Conservation (phyloP, 257 asterid species). For the Penstemon newberryi region DNA sequence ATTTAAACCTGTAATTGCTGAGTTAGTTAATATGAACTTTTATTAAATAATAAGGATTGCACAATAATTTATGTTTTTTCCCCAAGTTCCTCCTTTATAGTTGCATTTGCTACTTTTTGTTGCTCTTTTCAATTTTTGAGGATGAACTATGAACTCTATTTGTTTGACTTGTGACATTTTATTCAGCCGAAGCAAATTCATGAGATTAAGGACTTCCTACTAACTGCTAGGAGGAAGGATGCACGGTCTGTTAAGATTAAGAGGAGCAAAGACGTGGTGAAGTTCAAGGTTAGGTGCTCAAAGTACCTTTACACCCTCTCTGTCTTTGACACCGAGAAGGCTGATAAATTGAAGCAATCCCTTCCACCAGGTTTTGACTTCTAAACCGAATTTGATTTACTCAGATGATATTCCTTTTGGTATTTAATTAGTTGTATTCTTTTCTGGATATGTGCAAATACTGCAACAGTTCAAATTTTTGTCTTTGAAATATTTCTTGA, state of each 20-base stretch:
- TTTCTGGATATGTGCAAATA: not conserved
- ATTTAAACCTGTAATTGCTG: not conserved
- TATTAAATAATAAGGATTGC: not conserved
- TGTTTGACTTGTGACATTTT: constrained; percentile 8
- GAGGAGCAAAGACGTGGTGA: constrained; percentile 47
- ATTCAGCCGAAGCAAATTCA: constrained; percentile 50
- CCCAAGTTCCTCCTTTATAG: no score
- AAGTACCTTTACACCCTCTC: constrained; percentile 48
- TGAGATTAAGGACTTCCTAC: constrained; percentile 49
- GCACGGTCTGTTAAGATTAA: constrained; percentile 49
- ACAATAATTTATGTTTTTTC: no score
- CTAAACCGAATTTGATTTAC: not conserved
- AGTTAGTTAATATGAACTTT: not conserved
- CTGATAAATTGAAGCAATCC: constrained; percentile 52
- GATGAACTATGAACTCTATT: not conserved
- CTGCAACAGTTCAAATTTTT: not conserved
- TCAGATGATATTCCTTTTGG: not conserved
- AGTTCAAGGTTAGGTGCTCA: constrained; percentile 51
- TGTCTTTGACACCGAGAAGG: constrained; percentile 48
- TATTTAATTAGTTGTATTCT: not conserved
- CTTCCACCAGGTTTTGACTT: constrained; percentile 42
- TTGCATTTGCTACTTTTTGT: no score
- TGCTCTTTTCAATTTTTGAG: not conserved
- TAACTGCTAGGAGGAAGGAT: constrained; percentile 50
- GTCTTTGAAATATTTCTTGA: not conserved